Evolutionary conservation across 225 moss, liverwort and hornwort genomes (phyloP).

Genomic region (Neckera pumila): DNA sequence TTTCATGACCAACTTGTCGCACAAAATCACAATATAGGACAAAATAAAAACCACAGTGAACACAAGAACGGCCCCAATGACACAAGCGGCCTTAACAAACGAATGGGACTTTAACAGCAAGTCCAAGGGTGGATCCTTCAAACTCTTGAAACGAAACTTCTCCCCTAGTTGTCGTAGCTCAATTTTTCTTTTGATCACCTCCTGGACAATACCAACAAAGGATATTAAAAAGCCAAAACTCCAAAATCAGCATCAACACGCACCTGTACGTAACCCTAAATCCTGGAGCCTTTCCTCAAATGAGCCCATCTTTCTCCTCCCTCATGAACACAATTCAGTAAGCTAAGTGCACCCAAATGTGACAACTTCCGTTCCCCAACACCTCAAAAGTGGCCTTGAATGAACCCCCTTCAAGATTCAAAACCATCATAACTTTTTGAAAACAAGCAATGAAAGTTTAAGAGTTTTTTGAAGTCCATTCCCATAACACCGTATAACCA

Average conservation of each 20-base stretch:
- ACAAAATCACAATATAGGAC: conserved; percentile 12
- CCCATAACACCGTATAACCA: too few species aligned
- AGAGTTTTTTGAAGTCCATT: too few species aligned
- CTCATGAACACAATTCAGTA: neutral
- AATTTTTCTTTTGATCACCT: neutral
- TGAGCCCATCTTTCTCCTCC: neutral
- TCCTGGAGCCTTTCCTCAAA: neutral
- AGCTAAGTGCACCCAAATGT: neutral
- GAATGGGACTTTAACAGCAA: neutral
- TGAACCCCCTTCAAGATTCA: neutral
- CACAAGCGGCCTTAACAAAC: neutral
- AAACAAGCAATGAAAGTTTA: too few species aligned
- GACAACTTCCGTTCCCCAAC: neutral
- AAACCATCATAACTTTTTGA: neutral
- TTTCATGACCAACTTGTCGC: neutral
- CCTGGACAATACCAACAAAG: neutral
- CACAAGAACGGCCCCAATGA: neutral
- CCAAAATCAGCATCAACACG: neutral
- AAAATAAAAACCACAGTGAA: neutral
- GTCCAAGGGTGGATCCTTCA: neutral
- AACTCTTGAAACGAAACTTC: neutral
- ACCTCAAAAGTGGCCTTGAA: neutral
- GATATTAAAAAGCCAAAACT: neutral
- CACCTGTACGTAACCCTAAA: neutral
- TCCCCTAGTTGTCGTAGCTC: neutral